Evolutionary conservation across 306 rosid genomes (phyloP).

Genomic region (Lablab purpureus): DNA sequence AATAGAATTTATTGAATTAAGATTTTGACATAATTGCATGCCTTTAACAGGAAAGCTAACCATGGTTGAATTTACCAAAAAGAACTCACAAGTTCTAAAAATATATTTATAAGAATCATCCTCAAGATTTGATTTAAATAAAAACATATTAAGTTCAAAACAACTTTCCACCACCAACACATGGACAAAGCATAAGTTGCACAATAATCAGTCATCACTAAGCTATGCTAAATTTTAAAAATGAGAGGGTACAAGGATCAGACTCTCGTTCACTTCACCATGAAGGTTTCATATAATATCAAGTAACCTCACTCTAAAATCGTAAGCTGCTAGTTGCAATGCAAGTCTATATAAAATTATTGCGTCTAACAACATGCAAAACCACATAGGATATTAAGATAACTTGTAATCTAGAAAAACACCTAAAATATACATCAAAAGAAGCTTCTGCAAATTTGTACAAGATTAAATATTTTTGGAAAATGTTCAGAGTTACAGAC

Average conservation of each 20-base stretch:
- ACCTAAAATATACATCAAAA: not conserved
- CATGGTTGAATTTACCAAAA: too few relatives aligned
- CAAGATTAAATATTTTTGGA: slow-evolving; percentile 22
- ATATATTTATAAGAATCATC: too few relatives aligned
- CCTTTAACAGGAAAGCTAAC: too few relatives aligned
- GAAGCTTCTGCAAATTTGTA: slow-evolving; percentile 25
- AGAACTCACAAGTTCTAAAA: too few relatives aligned
- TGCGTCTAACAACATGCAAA: slow-evolving; percentile 9
- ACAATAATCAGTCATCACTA: slow-evolving; percentile 20
- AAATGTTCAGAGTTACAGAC: slow-evolving; percentile 2
- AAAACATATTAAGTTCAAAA: too few relatives aligned
- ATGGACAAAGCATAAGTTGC: slow-evolving; percentile 20
- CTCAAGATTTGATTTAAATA: too few relatives aligned
- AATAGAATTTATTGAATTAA: too few relatives aligned
- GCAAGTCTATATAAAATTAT: slow-evolving; percentile 21
- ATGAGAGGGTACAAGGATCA: slow-evolving; percentile 27
- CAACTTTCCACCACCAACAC: not conserved
- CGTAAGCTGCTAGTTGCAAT: slow-evolving; percentile 16
- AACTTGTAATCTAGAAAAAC: slow-evolving; percentile 27
- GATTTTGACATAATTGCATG: too few relatives aligned
- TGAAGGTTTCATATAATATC: slow-evolving; percentile 16
- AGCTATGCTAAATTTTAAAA: slow-evolving; percentile 2
- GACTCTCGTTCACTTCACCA: not conserved
- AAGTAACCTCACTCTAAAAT: slow-evolving; percentile 15
- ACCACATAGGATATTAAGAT: slow-evolving; percentile 14